These are phyloP conservation scores for Leucocoprinus birnbaumii DNA, from an alignment of 768 basidiomycete genomes.

Conservation along the genomic window DNA sequence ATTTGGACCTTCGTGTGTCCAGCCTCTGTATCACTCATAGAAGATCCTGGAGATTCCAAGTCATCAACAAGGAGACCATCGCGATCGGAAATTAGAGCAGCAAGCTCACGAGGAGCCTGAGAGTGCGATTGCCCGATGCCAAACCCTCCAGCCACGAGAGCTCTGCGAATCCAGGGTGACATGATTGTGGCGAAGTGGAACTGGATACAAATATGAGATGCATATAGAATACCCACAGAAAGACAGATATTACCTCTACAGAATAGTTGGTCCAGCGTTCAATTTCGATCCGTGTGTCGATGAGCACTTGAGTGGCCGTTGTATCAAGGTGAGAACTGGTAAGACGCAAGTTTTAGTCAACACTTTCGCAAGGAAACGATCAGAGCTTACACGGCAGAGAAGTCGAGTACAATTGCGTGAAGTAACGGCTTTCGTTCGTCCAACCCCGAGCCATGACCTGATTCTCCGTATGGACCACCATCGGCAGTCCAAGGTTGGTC, in stretches of 20 bases:
- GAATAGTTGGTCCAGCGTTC: constrained; percentile 81
- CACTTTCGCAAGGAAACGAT: too few species aligned
- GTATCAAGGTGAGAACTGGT: constrained; percentile 88
- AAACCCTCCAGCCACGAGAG: constrained; percentile 87
- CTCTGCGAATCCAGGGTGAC: constrained; percentile 92
- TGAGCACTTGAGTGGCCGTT: constrained; percentile 86
- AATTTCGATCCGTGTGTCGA: constrained; percentile 87
- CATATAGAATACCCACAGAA: too few species aligned
- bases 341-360: too few species aligned
- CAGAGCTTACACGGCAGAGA: constrained; percentile 73
- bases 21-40: constrained; percentile 24
- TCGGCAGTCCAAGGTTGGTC: constrained; percentile 98
- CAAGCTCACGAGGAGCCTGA: constrained; percentile 57
- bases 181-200: constrained; percentile 95
- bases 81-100: constrained; percentile 70
- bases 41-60: background rate
- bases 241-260: constrained; percentile 72
- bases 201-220: constrained; percentile 14
- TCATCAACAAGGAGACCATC: constrained; percentile 24
- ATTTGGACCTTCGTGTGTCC: constrained; percentile 16
- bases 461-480: constrained; percentile 64
- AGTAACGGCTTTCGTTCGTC: constrained; percentile 62
- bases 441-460: constrained; percentile 41
- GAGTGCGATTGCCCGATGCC: constrained; percentile 58
- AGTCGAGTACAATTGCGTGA: constrained; percentile 91